These are phyloP conservation scores for Ammopiptanthus mongolicus DNA, from an alignment of 306 rosid species.

Conservation along the genomic window DNA sequence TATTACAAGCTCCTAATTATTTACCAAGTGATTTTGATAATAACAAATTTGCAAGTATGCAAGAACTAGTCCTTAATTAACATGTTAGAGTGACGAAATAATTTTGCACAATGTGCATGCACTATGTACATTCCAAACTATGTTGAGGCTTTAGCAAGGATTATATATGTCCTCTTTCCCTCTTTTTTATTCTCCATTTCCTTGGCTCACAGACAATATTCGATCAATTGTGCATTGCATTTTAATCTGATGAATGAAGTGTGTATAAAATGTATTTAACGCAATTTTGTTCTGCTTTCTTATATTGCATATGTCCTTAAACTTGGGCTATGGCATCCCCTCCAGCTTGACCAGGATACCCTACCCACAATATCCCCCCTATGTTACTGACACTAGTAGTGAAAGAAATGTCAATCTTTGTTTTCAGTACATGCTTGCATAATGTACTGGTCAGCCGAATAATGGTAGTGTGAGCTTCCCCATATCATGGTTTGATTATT, in stretches of 20 bases:
- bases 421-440: too few relatives aligned
- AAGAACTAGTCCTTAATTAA: too few relatives aligned
- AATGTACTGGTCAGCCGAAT: too few relatives aligned
- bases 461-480: too few relatives aligned
- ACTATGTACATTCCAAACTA: too few relatives aligned
- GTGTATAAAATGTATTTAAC: background rate
- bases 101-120: too few relatives aligned
- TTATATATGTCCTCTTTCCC: background rate
- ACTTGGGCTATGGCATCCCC: slow-evolving; percentile 72
- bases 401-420: slow-evolving; percentile 64
- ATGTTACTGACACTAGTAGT: slow-evolving; percentile 37
- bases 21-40: too few relatives aligned
- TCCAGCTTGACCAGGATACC: slow-evolving; percentile 75
- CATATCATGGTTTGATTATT: too few relatives aligned
- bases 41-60: too few relatives aligned
- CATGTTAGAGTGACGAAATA: too few relatives aligned
- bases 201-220: background rate
- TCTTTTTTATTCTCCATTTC: slow-evolving; percentile 10
- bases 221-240: background rate
- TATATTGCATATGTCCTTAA: too few relatives aligned
- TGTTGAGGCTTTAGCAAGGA: background rate
- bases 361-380: slow-evolving; percentile 67
- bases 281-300: background rate
- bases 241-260: background rate
- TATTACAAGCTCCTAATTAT: too few relatives aligned